Evolutionary conservation across 2,329 filamentous ascomycete genomes (phyloP), one percentile per base, ranked within the genome.

Genomic region (Colletotrichum filicis): DNA sequence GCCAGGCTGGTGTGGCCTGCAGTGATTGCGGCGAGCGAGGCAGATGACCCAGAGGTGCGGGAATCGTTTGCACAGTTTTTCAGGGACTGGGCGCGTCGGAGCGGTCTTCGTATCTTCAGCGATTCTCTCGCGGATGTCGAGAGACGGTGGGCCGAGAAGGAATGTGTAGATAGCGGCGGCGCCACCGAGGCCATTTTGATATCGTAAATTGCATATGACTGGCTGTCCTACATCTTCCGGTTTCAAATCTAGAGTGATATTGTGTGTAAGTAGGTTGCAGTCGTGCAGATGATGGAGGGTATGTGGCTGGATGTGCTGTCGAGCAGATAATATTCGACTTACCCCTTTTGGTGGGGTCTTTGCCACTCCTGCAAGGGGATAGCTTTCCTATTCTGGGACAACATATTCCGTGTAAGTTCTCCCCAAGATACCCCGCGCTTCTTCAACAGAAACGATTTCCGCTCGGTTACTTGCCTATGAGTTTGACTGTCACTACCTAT

Each of bases 21-120:
- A 0, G 82, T 82, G 61, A 81, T 84, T 42, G 82, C 82, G 7
- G 82, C 80, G 1, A 82, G 79, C 52, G 82, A 83, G 71, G 82
- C 82, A 1, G 77, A 81, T 30, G 79, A 79, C 35, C 64, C 76
- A 0, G 75, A 74, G 12, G 60, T 82, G 28, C 80, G 80, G 60
- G 74, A 72, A 6, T 79, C 77, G 4, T 83, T 83, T 53, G 62
- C 78, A 3, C 59, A 70, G 5, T 83, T 81, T 82, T 83, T 84
- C 75, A 73, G 77, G 53, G 75, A 68, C 3, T 77, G 77, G 11
- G 76, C 75, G 12, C 66, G 75, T 16, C 69, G 77, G 6, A 83
- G 79, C 72, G 81, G 82, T 0, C 66, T 83, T 2, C 75, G 76
- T n/a, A 78, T 77, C 6, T 83, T 84, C 35, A 74, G 68, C 5